Conservation (phyloP, 2,329 filamentous ascomycete genomes). For the Aquanectria penicillioides region DNA sequence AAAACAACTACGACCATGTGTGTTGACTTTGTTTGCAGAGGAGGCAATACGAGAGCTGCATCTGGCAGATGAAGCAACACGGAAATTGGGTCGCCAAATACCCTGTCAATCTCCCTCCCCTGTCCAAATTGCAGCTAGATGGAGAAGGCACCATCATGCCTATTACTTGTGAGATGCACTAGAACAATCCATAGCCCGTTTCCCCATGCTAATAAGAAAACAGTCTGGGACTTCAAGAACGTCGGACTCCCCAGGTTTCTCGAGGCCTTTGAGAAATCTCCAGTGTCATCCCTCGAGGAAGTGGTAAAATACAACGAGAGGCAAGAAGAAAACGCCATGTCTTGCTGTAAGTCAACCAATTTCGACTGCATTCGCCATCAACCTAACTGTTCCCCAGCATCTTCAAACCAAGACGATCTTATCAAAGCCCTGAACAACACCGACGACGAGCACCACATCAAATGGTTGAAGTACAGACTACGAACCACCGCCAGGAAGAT, state of each 20-base stretch:
- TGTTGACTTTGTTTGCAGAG: background rate
- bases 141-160: conserved; percentile 2
- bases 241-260: background rate
- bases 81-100: background rate
- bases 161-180: background rate
- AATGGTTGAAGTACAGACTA: background rate
- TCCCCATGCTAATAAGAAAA: background rate
- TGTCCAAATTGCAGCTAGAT: background rate
- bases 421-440: background rate
- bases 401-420: conserved; percentile 2
- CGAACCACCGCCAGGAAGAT: background rate
- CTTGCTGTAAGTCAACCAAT: background rate
- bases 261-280: background rate
- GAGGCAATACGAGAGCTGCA: background rate
- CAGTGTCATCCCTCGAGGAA: background rate
- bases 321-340: background rate
- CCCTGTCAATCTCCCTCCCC: background rate
- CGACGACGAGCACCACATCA: background rate
- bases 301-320: conserved; percentile 1
- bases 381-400: background rate
- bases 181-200: too few relatives aligned
- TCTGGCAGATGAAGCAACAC: background rate
- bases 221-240: conserved; percentile 15
- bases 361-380: background rate
- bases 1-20: too few relatives aligned